phyloP scores from a whole-genome alignment of 2,329 filamentous ascomycete species.

The Verticillium alfalfae region DNA sequence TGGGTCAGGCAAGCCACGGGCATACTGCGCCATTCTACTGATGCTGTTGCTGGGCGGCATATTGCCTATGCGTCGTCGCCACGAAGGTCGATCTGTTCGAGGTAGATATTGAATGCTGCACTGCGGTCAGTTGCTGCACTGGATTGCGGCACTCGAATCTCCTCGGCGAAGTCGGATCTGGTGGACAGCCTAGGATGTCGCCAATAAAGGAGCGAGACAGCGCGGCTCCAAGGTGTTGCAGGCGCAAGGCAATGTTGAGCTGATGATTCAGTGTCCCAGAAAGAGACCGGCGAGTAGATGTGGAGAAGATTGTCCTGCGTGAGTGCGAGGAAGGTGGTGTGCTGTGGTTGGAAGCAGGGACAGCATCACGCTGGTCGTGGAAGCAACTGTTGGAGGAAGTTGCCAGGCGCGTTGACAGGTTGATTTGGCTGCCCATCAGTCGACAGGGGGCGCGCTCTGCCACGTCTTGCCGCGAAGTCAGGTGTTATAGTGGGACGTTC shows the following conservation, averaged over 20 bases:
- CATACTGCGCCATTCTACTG: conserved; percentile 10
- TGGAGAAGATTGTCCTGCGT: no score
- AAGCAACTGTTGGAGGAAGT: background rate
- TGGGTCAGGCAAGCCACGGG: conserved; percentile 6
- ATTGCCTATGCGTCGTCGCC: background rate
- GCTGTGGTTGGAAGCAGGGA: background rate
- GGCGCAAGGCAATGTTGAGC: no score
- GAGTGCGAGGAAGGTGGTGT: no score
- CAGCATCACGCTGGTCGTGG: background rate
- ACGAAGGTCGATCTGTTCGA: background rate
- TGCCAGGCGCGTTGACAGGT: background rate
- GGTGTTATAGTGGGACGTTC: background rate
- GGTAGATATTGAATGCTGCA: no score
- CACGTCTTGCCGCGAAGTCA: background rate
- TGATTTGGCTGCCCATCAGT: background rate
- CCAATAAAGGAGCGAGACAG: no score
- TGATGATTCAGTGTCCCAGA: no score
- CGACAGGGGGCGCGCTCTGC: background rate
- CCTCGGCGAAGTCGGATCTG: no score
- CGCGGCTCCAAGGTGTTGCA: no score
- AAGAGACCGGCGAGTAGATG: no score
- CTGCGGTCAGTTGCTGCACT: no score
- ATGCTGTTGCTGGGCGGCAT: conserved; percentile 8
- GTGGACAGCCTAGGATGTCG: no score
- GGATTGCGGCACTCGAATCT: no score